Conservation (phyloP, 768 basidiomycete genomes). For the Kwoniella dendrophila region DNA sequence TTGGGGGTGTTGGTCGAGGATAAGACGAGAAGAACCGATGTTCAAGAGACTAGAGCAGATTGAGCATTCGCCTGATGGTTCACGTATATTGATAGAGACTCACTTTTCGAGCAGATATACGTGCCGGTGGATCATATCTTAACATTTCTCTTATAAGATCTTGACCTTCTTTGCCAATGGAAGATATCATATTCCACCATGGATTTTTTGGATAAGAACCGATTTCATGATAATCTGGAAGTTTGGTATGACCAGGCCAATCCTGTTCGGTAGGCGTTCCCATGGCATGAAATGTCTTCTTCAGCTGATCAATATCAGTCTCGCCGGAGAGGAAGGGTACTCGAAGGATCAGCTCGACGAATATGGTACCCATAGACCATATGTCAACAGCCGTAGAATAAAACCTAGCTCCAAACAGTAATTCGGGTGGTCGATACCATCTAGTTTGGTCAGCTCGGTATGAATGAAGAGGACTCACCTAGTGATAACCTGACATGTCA, state of each 20-base stretch:
- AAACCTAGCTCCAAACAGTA: conserved; percentile 85
- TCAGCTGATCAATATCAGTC: conserved; percentile 94
- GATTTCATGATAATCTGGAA: conserved; percentile 85
- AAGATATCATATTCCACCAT: conserved; percentile 84
- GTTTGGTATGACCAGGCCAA: conserved; percentile 91
- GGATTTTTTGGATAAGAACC: conserved; percentile 82
- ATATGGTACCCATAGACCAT: conserved; percentile 98
- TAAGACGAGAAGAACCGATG: conserved; percentile 86
- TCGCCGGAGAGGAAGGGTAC: conserved; percentile 95
- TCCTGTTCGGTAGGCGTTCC: conserved; percentile 96
- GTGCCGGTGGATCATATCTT: conserved; percentile 78
- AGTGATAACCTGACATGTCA: conserved; percentile 98
- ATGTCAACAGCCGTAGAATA: conserved; percentile 91
- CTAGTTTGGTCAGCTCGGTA: conserved; percentile 57
- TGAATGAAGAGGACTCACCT: conserved; percentile 63
- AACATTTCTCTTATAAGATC: conserved; percentile 79
- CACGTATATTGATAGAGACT: conserved; percentile 38
- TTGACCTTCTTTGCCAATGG: conserved; percentile 80
- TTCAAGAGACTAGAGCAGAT: conserved; percentile 66
- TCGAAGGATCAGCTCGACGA: conserved; percentile 94
- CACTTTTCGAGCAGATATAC: conserved; percentile 79
- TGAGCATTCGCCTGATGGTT: no score
- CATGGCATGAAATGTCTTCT: conserved; percentile 88
- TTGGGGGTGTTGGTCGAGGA: conserved; percentile 84
- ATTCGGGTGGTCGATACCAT: conserved; percentile 97